These are phyloP conservation scores for Peronospora tabacina DNA, from an alignment of 352 stramenopile species.

Conservation along the genomic window DNA sequence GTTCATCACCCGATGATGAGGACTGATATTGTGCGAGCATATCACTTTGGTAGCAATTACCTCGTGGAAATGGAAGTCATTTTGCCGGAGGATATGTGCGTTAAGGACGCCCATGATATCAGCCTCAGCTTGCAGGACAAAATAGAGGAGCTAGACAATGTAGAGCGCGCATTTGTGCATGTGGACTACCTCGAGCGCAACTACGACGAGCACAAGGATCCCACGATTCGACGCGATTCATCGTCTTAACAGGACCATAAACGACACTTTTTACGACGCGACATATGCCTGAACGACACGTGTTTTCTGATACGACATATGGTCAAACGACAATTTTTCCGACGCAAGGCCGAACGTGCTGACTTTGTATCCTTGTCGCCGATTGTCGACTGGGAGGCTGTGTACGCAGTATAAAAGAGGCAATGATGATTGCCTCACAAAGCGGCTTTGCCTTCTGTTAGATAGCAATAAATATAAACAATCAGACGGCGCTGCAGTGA, in stretches of 20 bases:
- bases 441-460: neutral
- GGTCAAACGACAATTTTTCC: no score
- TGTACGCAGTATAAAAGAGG: neutral
- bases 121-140: slow-evolving; percentile 94
- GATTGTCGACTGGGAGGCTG: no score
- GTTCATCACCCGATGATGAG: slow-evolving; percentile 84
- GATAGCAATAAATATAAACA: neutral
- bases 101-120: slow-evolving; percentile 94
- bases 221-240: slow-evolving; percentile 53
- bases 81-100: slow-evolving; percentile 82
- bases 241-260: slow-evolving; percentile 1
- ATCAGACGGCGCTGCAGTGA: no score
- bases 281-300: no score
- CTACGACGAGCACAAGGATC: slow-evolving; percentile 87
- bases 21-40: slow-evolving; percentile 90
- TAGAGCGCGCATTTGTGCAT: slow-evolving; percentile 97
- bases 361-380: no score
- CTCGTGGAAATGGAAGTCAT: slow-evolving; percentile 85
- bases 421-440: neutral
- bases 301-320: no score
- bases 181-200: slow-evolving; percentile 92
- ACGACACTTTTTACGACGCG: neutral
- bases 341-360: no score
- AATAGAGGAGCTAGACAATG: slow-evolving; percentile 92
- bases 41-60: slow-evolving; percentile 97